phyloP scores from a whole-genome alignment of 177 flowering plant genomes.

The Telopea speciosissima region DNA sequence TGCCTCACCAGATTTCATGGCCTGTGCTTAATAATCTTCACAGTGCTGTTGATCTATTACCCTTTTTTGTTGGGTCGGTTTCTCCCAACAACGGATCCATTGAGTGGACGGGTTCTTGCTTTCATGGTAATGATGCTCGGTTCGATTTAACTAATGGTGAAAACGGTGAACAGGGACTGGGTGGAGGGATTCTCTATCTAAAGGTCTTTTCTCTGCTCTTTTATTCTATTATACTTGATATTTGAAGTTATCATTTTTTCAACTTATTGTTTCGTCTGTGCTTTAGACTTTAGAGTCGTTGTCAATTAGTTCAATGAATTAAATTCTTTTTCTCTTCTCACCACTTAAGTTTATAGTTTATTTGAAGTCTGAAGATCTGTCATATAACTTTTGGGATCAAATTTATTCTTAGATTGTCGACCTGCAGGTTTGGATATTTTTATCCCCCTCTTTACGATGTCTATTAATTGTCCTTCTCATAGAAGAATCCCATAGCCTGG shows the following conservation, averaged over 20 bases:
- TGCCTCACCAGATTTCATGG: constrained; percentile 89
- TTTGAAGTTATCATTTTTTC: neutral
- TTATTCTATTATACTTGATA: neutral
- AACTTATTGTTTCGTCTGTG: neutral
- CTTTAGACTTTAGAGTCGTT: neutral
- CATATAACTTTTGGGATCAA: too few relatives aligned
- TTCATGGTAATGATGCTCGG: constrained; percentile 59
- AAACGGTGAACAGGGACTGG: constrained; percentile 41
- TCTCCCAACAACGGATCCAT: constrained; percentile 51
- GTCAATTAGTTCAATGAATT: neutral
- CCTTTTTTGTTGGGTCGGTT: constrained; percentile 72
- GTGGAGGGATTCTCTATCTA: constrained; percentile 73
- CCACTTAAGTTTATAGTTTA: too few relatives aligned
- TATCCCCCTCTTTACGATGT: too few relatives aligned
- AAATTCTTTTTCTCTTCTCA: too few relatives aligned
- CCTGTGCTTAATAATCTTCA: constrained; percentile 81
- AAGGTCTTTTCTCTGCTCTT: constrained; percentile 35
- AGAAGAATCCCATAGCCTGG: too few relatives aligned
- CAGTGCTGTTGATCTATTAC: constrained; percentile 83
- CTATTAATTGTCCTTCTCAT: too few relatives aligned
- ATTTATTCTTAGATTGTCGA: too few relatives aligned
- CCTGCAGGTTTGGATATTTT: too few relatives aligned
- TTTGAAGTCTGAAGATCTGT: too few relatives aligned
- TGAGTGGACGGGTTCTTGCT: constrained; percentile 93
- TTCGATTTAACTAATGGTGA: constrained; percentile 52